Evolutionary conservation across 78 protist species (phyloP), one percentile per base, ranked within the genome.

Genomic region (Dictyostelium discoideum): DNA sequence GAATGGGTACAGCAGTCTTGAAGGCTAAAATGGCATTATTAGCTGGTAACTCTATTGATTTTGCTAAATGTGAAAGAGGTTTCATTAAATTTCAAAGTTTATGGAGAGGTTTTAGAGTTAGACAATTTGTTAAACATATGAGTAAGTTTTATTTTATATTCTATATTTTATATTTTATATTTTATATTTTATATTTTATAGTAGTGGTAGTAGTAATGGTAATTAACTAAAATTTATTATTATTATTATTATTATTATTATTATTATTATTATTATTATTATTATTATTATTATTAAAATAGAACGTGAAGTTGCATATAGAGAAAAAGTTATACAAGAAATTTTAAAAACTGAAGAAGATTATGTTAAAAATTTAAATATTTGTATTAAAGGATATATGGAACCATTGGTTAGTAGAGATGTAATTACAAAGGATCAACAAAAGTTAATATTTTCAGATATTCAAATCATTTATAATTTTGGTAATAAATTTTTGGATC

Each of bases 21-120:
- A 90, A 90, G 42, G 86, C 95, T 11, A 86, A 73, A 72, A 90
- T 90, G 85, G 95, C 95, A 9, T 50, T 90, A 72, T 24, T 82
- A 2, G 81, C 95, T 48, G 95, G 95, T 39, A 79, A 79, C 16
- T n/a, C 40, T 18, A 72, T 86, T 11, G 94, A 89, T 89, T 63
- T 89, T 24, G 87, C 26, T 3, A 89, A 89, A 54, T 79, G 78
- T 48, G 94, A 89, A 32, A 54, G 46, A 22, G 94, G 94, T 32
- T 39, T 89, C 20, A 24, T 89, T 42, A 48, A 39, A 89, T 81
- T 89, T 48, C 94, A 89, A 89, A 11, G 65, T n/a, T 18, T 89
- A 67, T 89, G 86, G 86, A 78, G 94, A 81, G 94, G 94, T 46
- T 89, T 50, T 65, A 89, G 63, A 89, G 80, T n/a, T 39, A 89